A percentile compares a stretch with the other conserved stretches of the same genome.
Evolutionary conservation across 345 rosid genomes (phyloP).

Genomic region (Bruguiera gymnorhiza): DNA sequence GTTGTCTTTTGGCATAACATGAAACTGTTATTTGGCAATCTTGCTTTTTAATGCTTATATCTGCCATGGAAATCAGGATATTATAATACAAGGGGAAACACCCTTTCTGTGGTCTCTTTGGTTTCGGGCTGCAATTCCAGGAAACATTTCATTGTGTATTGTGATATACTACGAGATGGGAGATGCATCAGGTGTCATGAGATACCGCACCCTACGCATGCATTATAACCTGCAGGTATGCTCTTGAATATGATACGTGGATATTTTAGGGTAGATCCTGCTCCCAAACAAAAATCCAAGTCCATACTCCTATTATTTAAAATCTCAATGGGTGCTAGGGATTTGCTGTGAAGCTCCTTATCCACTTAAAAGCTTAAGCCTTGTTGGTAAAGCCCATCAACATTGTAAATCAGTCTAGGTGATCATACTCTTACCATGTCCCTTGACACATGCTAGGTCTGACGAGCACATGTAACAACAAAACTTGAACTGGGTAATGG

Average conservation of each 20-base stretch:
- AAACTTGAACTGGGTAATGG: no score
- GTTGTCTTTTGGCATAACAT: slow-evolving; percentile 12
- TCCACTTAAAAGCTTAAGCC: no score
- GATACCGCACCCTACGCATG: slow-evolving; percentile 83
- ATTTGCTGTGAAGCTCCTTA: neutral
- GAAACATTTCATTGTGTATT: slow-evolving; percentile 55
- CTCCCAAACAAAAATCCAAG: no score
- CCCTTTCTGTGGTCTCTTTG: slow-evolving; percentile 88
- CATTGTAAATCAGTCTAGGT: no score
- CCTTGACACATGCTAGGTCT: no score
- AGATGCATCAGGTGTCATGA: slow-evolving; percentile 66
- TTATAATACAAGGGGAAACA: slow-evolving; percentile 45
- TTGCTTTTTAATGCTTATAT: slow-evolving; percentile 18
- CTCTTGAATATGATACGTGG: slow-evolving; percentile 14
- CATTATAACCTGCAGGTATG: slow-evolving; percentile 73
- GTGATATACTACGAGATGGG: slow-evolving; percentile 85
- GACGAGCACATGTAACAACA: no score
- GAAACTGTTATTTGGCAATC: slow-evolving; percentile 14
- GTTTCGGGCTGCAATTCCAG: slow-evolving; percentile 93
- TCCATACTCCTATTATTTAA: neutral
- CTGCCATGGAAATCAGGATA: slow-evolving; percentile 50
- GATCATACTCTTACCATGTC: no score
- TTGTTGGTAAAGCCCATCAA: no score
- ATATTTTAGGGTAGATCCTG: slow-evolving; percentile 5
- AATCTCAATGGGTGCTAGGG: neutral